These are phyloP conservation scores for Euphorbia pulcherrima DNA, from an alignment of 345 rosid species.

Conservation along the genomic window DNA sequence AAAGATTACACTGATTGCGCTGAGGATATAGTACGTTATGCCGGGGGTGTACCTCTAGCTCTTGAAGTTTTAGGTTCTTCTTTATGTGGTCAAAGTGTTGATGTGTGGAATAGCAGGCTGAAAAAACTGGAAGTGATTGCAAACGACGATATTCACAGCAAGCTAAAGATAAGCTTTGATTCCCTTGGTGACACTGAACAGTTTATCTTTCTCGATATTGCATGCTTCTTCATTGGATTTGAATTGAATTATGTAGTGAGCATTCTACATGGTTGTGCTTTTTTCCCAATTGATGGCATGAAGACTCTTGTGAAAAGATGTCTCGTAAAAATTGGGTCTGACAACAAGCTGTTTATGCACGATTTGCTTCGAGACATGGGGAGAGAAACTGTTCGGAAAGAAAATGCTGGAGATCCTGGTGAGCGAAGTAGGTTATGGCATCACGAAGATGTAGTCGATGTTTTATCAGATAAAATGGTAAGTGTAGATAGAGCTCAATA, in stretches of 20 bases:
- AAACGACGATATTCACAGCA: neutral
- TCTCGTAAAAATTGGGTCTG: constrained; percentile 5
- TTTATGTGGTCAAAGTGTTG: constrained; percentile 10
- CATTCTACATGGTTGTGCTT: constrained; percentile 16
- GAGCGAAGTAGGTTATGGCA: constrained; percentile 29
- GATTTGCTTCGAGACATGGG: constrained; percentile 26
- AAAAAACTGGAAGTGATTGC: constrained; percentile 17
- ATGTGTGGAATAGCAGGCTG: constrained; percentile 19
- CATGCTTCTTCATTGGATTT: constrained; percentile 23
- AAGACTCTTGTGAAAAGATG: constrained; percentile 6
- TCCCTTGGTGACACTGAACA: constrained; percentile 16
- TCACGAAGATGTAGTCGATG: constrained; percentile 14
- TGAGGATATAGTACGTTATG: neutral
- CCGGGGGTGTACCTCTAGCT: constrained; percentile 12
- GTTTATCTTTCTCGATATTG: constrained; percentile 26
- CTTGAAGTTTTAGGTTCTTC: constrained; percentile 17
- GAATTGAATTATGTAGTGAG: constrained; percentile 11
- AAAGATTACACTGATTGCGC: neutral
- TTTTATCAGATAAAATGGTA: constrained; percentile 17
- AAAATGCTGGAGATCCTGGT: constrained; percentile 8
- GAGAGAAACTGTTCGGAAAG: constrained; percentile 23
- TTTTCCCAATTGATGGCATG: constrained; percentile 10
- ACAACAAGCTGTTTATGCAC: constrained; percentile 19
- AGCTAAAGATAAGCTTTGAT: constrained; percentile 23
- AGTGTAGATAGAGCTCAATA: neutral